Conservation (phyloP, 345 rosid genomes). For the Theobroma cacao region DNA sequence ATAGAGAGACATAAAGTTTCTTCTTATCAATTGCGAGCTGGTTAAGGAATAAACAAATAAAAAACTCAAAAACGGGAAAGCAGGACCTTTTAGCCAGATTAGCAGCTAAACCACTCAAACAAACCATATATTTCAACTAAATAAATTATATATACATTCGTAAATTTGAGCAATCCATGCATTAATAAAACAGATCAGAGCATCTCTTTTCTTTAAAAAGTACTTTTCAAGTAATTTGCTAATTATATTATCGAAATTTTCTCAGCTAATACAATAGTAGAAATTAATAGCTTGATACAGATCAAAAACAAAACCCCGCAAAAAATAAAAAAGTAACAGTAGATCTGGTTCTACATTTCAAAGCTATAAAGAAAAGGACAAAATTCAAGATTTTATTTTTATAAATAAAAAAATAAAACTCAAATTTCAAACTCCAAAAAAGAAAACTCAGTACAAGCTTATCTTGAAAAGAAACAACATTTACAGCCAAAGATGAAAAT, state of each 20-base stretch:
- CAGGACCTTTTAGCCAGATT: not conserved
- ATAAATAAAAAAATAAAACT: not conserved
- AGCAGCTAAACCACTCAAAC: not conserved
- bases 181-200: not conserved
- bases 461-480: slow-evolving; percentile 10
- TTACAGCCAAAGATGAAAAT: not conserved
- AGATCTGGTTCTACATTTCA: slow-evolving; percentile 24
- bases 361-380: not conserved
- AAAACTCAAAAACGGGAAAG: not conserved
- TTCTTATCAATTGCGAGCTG: not conserved
- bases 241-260: not conserved
- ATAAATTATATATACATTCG: not conserved
- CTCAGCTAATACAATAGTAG: not conserved
- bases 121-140: not conserved
- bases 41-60: not conserved
- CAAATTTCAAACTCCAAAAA: not conserved
- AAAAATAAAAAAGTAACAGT: not conserved
- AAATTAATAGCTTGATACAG: not conserved
- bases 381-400: not conserved
- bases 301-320: not conserved
- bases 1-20: not conserved
- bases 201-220: not conserved
- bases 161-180: not conserved
- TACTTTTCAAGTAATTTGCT: not conserved
- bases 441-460: not conserved